Percentiles rank a stretch among this genome's conserved stretches.
Evolutionary conservation across 2,329 filamentous ascomycete genomes (phyloP).

Genomic region (Daldinia sp.): DNA sequence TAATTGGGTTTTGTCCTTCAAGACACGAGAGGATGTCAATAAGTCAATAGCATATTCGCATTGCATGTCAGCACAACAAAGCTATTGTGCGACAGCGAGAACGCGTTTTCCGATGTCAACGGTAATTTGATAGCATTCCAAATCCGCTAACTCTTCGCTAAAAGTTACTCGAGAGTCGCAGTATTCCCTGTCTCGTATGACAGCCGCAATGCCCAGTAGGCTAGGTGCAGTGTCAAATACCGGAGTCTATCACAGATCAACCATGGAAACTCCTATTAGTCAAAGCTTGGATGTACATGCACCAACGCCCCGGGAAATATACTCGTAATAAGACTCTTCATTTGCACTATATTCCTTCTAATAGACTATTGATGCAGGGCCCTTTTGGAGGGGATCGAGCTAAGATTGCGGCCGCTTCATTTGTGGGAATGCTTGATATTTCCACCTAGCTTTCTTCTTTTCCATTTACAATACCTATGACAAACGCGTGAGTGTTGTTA

Average conservation of each 20-base stretch:
- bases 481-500: too few relatives aligned
- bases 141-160: neutral
- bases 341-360: constrained; percentile 1
- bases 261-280: constrained; percentile 3
- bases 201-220: neutral
- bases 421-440: too few relatives aligned
- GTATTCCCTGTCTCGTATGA: constrained; percentile 7
- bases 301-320: neutral
- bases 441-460: neutral
- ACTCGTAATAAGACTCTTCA: neutral
- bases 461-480: neutral
- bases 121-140: neutral
- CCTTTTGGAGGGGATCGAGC: constrained; percentile 7
- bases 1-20: too few relatives aligned
- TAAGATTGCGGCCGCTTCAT: neutral
- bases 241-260: neutral
- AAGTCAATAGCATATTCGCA: neutral
- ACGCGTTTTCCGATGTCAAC: neutral
- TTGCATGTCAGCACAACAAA: constrained; percentile 2
- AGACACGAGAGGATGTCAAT: too few relatives aligned
- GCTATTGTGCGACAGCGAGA: constrained; percentile 12
- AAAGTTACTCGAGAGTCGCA: neutral
- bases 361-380: constrained; percentile 21
- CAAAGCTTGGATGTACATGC: neutral
- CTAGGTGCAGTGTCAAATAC: neutral